Conservation (phyloP, 164 flowering plant species). For the Piper longum region DNA sequence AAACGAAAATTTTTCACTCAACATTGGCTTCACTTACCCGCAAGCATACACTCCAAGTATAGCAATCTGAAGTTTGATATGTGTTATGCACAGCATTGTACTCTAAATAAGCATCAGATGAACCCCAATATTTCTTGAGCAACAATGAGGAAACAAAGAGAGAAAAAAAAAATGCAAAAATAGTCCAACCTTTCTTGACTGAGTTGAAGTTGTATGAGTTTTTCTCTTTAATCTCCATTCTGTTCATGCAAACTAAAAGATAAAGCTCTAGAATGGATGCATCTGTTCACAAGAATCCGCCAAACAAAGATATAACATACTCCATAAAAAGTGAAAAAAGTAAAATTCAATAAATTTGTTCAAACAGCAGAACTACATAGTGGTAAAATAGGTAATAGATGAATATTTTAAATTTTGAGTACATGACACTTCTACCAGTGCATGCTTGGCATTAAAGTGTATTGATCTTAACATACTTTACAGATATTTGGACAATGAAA, state of each 20-base stretch:
- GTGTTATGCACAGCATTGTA: constrained; percentile 67
- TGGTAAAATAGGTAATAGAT: too few relatives aligned
- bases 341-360: too few relatives aligned
- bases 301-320: too few relatives aligned
- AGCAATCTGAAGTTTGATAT: constrained; percentile 53
- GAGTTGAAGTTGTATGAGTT: constrained; percentile 75
- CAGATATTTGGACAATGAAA: too few relatives aligned
- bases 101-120: constrained; percentile 33
- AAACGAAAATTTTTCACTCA: too few relatives aligned
- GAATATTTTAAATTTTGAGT: too few relatives aligned
- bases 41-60: constrained; percentile 54
- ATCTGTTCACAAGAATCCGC: constrained; percentile 33
- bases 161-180: background rate
- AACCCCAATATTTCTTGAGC: background rate
- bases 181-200: constrained; percentile 66
- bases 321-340: too few relatives aligned
- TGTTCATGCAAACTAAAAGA: constrained; percentile 80
- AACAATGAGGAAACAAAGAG: background rate
- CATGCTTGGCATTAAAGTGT: too few relatives aligned
- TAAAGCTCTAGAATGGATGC: constrained; percentile 83
- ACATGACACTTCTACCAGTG: too few relatives aligned
- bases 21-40: constrained; percentile 38
- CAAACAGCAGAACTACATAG: too few relatives aligned
- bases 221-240: constrained; percentile 72
- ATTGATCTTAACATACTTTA: too few relatives aligned